Percentiles rank a stretch among this genome's conserved stretches.
These are phyloP conservation scores for Aureobasidium sp. DNA, from an alignment of 2,329 filamentous ascomycete species.

Conservation along the genomic window DNA sequence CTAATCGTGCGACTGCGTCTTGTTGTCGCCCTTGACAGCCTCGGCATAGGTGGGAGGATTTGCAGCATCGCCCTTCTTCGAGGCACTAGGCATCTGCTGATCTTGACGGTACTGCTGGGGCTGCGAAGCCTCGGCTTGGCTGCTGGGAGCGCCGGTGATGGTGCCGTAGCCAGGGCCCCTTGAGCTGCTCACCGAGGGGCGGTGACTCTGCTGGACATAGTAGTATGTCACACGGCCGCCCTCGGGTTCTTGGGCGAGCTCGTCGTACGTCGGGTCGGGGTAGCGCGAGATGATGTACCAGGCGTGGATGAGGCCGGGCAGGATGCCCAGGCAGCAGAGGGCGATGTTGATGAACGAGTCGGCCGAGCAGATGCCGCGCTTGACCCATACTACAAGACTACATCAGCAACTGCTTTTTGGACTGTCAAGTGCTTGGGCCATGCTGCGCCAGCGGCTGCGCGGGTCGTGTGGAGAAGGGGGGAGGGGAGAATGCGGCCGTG, in stretches of 20 bases:
- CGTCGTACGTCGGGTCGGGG: slow-evolving; percentile 62
- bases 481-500: slow-evolving; percentile 9
- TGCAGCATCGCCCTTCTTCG: slow-evolving; percentile 36
- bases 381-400: slow-evolving; percentile 73
- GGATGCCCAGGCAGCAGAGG: slow-evolving; percentile 53
- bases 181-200: slow-evolving; percentile 8
- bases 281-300: slow-evolving; percentile 97
- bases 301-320: slow-evolving; percentile 85
- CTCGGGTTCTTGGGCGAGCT: slow-evolving; percentile 54
- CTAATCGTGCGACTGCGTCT: slow-evolving; percentile 66
- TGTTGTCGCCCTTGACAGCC: slow-evolving; percentile 82
- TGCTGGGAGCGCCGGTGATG: slow-evolving; percentile 26
- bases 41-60: slow-evolving; percentile 82
- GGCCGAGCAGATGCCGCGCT: slow-evolving; percentile 82
- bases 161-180: slow-evolving; percentile 30
- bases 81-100: slow-evolving; percentile 30
- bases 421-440: background rate
- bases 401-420: slow-evolving; percentile 25
- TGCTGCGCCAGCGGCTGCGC: slow-evolving; percentile 1
- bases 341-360: slow-evolving; percentile 94
- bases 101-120: slow-evolving; percentile 17
- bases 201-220: slow-evolving; percentile 43
- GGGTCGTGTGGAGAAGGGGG: background rate
- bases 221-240: slow-evolving; percentile 63
- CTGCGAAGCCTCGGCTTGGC: slow-evolving; percentile 32